phyloP scores from a whole-genome alignment of 306 rosid genomes.

The Datisca glomerata region DNA sequence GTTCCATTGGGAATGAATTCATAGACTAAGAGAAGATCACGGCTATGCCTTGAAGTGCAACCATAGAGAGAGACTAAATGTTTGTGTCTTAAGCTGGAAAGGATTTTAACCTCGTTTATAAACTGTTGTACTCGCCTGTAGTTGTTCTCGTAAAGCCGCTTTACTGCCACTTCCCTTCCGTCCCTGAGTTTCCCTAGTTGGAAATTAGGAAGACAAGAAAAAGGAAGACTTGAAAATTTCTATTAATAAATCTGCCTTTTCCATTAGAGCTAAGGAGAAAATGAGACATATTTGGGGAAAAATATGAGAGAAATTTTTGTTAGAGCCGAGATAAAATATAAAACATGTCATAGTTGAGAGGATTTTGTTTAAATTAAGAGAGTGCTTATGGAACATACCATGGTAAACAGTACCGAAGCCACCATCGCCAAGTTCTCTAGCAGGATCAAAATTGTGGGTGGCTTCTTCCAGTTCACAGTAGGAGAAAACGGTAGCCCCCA shows the following conservation, averaged over 20 bases:
- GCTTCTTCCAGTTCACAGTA: conserved; percentile 48
- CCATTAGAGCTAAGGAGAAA: too few relatives aligned
- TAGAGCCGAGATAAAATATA: too few relatives aligned
- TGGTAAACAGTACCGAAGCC: conserved; percentile 56
- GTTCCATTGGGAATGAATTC: conserved; percentile 71
- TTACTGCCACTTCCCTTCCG: conserved; percentile 82
- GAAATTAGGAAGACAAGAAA: too few relatives aligned
- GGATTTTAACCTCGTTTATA: conserved; percentile 47
- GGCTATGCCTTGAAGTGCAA: conserved; percentile 51
- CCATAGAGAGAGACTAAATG: conserved; percentile 68
- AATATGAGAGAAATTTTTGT: too few relatives aligned
- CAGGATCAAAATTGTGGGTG: conserved; percentile 33
- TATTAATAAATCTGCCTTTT: too few relatives aligned
- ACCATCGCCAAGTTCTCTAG: conserved; percentile 47
- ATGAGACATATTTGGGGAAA: too few relatives aligned
- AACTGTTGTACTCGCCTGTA: conserved; percentile 42
- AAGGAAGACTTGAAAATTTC: neutral
- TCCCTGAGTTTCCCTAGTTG: conserved; percentile 50
- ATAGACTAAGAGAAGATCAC: conserved; percentile 55
- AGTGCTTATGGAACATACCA: too few relatives aligned
- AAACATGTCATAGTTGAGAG: too few relatives aligned
- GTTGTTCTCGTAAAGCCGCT: conserved; percentile 48
- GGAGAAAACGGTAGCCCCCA: conserved; percentile 33
- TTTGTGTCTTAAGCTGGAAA: conserved; percentile 46
- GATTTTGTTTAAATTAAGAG: too few relatives aligned